These are phyloP conservation scores for Citrullus colocynthis DNA, from an alignment of 306 rosid genomes.

Conservation along the genomic window DNA sequence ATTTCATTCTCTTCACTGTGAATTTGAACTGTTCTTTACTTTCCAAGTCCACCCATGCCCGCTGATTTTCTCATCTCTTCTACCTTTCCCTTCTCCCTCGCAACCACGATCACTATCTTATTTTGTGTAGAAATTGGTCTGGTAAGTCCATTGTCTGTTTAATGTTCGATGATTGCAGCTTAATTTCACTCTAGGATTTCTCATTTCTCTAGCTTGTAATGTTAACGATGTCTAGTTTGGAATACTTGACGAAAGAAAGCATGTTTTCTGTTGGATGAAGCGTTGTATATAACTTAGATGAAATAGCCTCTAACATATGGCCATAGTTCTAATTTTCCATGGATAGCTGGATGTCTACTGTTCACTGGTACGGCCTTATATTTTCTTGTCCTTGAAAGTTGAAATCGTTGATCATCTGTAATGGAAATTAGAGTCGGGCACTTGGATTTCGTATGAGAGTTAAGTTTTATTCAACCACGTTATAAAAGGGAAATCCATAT, in stretches of 20 bases:
- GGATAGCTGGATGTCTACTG: background rate
- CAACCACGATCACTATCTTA: background rate
- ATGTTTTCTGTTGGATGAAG: background rate
- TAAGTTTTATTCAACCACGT: background rate
- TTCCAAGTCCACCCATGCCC: constrained; percentile 2
- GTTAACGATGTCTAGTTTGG: background rate
- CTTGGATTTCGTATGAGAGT: background rate
- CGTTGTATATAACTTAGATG: background rate
- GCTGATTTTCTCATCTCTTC: background rate
- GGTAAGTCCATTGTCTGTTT: background rate
- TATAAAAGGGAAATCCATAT: background rate
- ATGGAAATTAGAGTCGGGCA: background rate
- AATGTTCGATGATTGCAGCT: background rate
- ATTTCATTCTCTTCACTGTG: background rate
- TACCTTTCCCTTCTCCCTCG: background rate
- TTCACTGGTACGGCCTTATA: background rate
- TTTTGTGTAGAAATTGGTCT: background rate
- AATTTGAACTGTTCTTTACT: background rate
- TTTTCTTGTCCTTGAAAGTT: background rate
- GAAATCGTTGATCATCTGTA: background rate
- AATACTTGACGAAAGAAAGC: background rate
- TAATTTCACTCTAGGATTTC: background rate
- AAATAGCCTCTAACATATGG: background rate
- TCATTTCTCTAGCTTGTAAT: background rate
- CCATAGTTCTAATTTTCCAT: background rate